Base-by-base conservation (phyloP, 2,329 filamentous ascomycete species). In the Setomelanomma holmii region DNA sequence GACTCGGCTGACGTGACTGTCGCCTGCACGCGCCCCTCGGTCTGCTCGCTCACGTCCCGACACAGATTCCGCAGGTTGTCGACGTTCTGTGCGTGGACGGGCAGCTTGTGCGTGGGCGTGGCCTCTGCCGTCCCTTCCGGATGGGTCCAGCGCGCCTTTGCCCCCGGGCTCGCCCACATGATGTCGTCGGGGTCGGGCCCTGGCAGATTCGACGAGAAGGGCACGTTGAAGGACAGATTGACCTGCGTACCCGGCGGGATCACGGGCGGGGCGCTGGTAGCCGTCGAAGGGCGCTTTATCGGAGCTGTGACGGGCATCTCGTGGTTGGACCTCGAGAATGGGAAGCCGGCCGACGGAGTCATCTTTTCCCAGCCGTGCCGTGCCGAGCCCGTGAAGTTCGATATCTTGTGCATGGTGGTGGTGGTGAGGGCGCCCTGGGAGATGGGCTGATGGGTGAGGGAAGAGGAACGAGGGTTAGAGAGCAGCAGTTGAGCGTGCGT, bases 211-310 rank as follows among this genome's bases (percentile, higher is more conserved):
- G 91, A 96, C 64, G 92, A 88, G 78, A 98, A 97, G 55, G 95
- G 95, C 42, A 99, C 89, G 74, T 97, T 98, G 86, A 99, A 98
- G 61, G 91, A 93, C 75, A 96, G 89, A 76, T 96, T 91, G 76
- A 98, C 90, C 61, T 86, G 87, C 45, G 88, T 82, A 73, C 93
- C 89, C 71, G 88, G 84, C 58, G 88, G 82, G 60, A 89, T 87
- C 52, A 89, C 86, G 61, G 89, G 87, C 66, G 87, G 76, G 42
- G 69, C 61, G 8, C 71, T 67, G 19, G 67, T 66, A 10, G 73
- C 79, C 17, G 79, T 79, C 71, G 68, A 82, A 68, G 71, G 82
- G 73, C 85, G 84, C 75, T 86, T 86, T 68, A 83, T 75, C 53
- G 81, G 77, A 60, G 81, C 77, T 63, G 73, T 67, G 63, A 78